These are phyloP conservation scores for Blastomyces parvus DNA, from an alignment of 2,329 filamentous ascomycete genomes.

Conservation along the genomic window DNA sequence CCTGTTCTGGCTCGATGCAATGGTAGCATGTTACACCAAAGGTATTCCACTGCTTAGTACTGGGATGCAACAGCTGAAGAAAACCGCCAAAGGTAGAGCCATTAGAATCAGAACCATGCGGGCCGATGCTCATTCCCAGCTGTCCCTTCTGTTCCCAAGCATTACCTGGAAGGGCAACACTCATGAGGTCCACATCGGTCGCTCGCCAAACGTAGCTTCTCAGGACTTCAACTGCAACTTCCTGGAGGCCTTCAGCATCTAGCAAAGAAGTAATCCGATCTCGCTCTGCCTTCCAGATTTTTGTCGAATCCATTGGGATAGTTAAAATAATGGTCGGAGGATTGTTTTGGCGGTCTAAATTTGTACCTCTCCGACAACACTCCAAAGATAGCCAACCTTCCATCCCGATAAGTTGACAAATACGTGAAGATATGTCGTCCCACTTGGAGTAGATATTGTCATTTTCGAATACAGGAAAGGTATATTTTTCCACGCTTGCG, in stretches of 20 bases:
- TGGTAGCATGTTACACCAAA: background rate
- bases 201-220: background rate
- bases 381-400: constrained; percentile 5
- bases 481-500: background rate
- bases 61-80: background rate
- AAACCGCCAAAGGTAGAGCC: background rate
- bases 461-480: constrained; percentile 1
- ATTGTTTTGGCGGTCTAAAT: background rate
- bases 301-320: background rate
- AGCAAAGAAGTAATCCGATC: background rate
- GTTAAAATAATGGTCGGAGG: constrained; percentile 12
- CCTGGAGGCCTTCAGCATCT: background rate
- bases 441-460: constrained; percentile 8
- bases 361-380: background rate
- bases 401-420: background rate
- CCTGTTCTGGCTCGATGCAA: background rate
- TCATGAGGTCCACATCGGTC: background rate
- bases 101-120: background rate
- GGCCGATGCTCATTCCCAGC: constrained; percentile 3
- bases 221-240: background rate
- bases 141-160: constrained; percentile 3
- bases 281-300: background rate
- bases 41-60: background rate
- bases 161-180: background rate
- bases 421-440: constrained; percentile 1